A percentile compares a stretch with the other conserved stretches of the same genome.
Conservation (phyloP, 164 flowering plant species). For the Chimonanthus salicifolius region DNA sequence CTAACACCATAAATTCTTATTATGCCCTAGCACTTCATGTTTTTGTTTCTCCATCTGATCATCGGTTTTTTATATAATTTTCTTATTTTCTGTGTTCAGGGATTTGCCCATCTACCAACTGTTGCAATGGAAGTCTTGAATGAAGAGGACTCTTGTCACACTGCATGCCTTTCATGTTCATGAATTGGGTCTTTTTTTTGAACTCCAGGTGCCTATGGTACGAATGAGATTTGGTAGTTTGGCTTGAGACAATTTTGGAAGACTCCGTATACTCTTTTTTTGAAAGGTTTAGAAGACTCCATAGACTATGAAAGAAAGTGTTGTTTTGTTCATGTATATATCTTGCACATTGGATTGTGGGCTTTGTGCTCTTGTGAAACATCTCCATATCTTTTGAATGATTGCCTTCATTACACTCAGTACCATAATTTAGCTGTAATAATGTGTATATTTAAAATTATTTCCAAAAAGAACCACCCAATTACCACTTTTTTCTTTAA, state of each 20-base stretch:
- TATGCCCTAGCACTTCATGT: too few species aligned
- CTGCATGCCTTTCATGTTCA: conserved; percentile 78
- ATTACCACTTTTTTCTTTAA: too few species aligned
- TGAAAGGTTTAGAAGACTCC: not conserved
- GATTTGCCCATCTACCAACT: conserved; percentile 62
- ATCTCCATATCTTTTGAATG: not conserved
- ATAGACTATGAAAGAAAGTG: too few species aligned
- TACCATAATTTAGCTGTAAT: too few species aligned
- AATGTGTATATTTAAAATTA: too few species aligned
- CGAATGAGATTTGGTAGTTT: not conserved
- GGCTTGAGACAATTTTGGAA: not conserved
- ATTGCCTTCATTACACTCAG: too few species aligned
- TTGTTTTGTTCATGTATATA: not conserved
- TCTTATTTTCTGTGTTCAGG: conserved; percentile 32
- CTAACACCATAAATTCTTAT: too few species aligned
- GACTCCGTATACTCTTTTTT: too few species aligned
- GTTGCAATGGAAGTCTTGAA: conserved; percentile 74
- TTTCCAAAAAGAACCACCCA: too few species aligned
- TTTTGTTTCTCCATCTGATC: not conserved
- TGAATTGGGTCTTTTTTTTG: conserved; percentile 82
- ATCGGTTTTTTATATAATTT: not conserved
- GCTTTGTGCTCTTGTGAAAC: not conserved
- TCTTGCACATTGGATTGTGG: not conserved
- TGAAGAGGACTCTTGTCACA: conserved; percentile 58
- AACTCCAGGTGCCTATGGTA: conserved; percentile 6